Base-by-base conservation (phyloP, 176 grass and related monocot genomes). In the Musa troglodytarum region DNA sequence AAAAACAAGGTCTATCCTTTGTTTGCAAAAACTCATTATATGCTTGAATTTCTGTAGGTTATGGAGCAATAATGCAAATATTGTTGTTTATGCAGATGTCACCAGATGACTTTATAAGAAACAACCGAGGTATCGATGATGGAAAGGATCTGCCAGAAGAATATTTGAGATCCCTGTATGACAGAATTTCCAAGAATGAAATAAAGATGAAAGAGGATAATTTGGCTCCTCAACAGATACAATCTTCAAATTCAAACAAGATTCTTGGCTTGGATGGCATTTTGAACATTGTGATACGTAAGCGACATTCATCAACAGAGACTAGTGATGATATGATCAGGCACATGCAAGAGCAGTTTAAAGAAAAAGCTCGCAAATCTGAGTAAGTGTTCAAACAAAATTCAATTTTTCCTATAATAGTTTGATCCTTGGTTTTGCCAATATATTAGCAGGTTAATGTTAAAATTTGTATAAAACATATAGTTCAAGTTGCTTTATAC, bases 141-240 rank as follows among this genome's bases (percentile, higher is more conserved):
- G 96, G 96, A 74, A 99, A 95, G 84, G 96, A 99, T 74, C 82
- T 99, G 50, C 85, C 96, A 29, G 88, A 99, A 81, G 96, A 99
- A 78, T 94, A 94, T 86, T 87, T 99, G 91, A 94, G 91, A 79
- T 94, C 95, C 53, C 90, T 99, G 71, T 99, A 92, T 81, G 86
- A 76, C 84, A 99, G 95, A 81, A 94, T 99, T 76, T 80, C 84
- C 63, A 94, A 87, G 81, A 90, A 94, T 63, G 95, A 99, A 85
- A 99, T 99, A 70, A 99, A 94, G 82, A 94, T 99, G 95, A 99
- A 99, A 83, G 95, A 93, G 84, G 95, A 94, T 53, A 82, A 91
- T 71, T 89, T 94, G 73, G 91, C 92, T 77, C 95, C 85, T 67
- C 91, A 99, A 64, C 88, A 94, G 53, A 83, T 89, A 73, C 86